A percentile compares a stretch with the other conserved stretches of the same genome.
phyloP scores from a whole-genome alignment of 495 filamentous ascomycete species.

The Podospora pseudocomata region DNA sequence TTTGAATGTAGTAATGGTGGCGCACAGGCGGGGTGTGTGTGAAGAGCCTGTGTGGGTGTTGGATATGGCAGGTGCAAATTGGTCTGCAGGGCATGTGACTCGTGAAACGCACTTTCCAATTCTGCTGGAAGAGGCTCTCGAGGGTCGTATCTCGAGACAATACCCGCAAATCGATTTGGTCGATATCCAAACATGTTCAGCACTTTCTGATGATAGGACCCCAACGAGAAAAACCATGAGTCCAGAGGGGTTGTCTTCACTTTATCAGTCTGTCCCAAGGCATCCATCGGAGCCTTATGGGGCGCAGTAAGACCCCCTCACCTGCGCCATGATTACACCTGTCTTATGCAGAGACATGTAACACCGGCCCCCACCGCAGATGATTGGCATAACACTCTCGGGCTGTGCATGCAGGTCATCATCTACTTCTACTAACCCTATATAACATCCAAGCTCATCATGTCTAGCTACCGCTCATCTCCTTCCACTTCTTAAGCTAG shows the following conservation, averaged over 20 bases:
- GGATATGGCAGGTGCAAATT: neutral
- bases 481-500: neutral
- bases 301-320: neutral
- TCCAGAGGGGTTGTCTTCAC: too few species aligned
- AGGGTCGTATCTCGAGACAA: constrained; percentile 13
- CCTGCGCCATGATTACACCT: too few species aligned
- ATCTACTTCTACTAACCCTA: neutral
- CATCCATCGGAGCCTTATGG: neutral
- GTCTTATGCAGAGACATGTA: too few species aligned
- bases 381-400: neutral
- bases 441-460: neutral
- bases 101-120: neutral
- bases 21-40: neutral
- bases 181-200: neutral
- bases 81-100: neutral
- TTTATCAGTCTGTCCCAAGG: neutral
- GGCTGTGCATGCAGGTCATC: constrained; percentile 7
- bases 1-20: neutral
- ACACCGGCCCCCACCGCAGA: neutral
- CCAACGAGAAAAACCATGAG: neutral
- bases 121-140: constrained; percentile 15
- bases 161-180: constrained; percentile 11
- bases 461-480: neutral
- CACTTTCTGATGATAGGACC: neutral
- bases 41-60: neutral